Base-by-base conservation (phyloP, 768 basidiomycete species). In the Boletus rufocinnamomeus region DNA sequence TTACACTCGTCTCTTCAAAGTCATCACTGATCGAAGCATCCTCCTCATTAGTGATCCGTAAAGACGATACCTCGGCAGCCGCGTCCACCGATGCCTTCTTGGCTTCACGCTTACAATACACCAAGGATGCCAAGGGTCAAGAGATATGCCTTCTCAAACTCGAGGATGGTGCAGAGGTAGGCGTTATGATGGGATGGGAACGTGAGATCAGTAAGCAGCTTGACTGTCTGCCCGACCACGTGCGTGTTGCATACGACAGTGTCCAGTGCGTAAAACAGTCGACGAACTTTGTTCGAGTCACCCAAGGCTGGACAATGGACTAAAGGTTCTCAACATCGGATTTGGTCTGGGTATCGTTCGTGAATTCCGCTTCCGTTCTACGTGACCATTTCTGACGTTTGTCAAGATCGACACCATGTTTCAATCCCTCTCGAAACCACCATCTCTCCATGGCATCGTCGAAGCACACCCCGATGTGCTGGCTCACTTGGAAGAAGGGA, bases 181-280 rank as follows among this genome's bases (percentile, higher is more conserved):
- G 94, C 14, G 96, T 99, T 6, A 99, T 99, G 97, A 99, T 99
- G 97, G 93, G 95, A 2, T 99, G 97, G 97, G 97, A 99, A 72
- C 75, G 76, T 46, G 81, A 75, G 9, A 92, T 98, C 66, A 98
- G 85, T 87, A 64, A 70, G 67, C 14, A 48, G 77, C 74, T 32
- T 25, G 38, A 23, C 16, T 40, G 1, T 51, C 32, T 38, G 1
- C 23, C 37, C 35, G 6, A 45, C 14, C n/a, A n/a, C 10, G 28
- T 52, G 38, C 45, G 32, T 44, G 66, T 67, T 53, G 21, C 52
- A 60, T 63, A 63, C 52, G 62, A 64, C 59, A 69, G 65, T 60
- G 61, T 57, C 34, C 69, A 86, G 85, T 98, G 97, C 71, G 78
- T 58, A 80, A 85, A 66, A 96, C 95, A 6, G 94, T 93, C 21